Percentiles rank a stretch among this genome's conserved stretches.
Conservation (phyloP, 345 rosid species). For the Cardamine chenopodiifolia region DNA sequence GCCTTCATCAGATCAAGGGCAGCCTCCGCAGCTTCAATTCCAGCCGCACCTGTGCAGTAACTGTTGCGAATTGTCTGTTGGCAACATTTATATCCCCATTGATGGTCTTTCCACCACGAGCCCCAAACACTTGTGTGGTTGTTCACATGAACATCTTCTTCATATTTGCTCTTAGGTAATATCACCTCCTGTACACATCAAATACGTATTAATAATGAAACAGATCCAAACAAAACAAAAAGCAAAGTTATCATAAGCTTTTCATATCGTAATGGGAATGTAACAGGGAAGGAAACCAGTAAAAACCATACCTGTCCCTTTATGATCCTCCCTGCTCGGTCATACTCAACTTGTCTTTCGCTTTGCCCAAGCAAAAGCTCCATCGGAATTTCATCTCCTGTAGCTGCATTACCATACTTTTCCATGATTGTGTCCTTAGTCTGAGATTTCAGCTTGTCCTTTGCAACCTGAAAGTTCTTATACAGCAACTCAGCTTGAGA, state of each 20-base stretch:
- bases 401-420: constrained; percentile 73
- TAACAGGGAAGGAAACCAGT: background rate
- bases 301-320: constrained; percentile 61
- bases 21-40: constrained; percentile 94
- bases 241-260: background rate
- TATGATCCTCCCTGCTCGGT: constrained; percentile 63
- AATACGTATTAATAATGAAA: background rate
- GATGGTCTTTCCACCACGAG: constrained; percentile 92
- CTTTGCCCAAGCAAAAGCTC: constrained; percentile 71
- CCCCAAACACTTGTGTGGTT: constrained; percentile 91
- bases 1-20: constrained; percentile 81
- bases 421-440: constrained; percentile 60
- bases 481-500: constrained; percentile 71
- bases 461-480: constrained; percentile 49
- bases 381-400: constrained; percentile 58
- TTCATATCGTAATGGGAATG: background rate
- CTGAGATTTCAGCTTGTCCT: constrained; percentile 58
- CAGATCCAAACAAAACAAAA: background rate
- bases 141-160: constrained; percentile 61
- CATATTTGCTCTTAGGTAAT: constrained; percentile 75
- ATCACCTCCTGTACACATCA: constrained; percentile 48
- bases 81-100: constrained; percentile 92
- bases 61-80: constrained; percentile 77
- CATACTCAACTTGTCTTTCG: constrained; percentile 74
- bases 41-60: constrained; percentile 90